Base-by-base conservation (phyloP, 1,284 basidiomycete genomes). In the Cutaneotrichosporon sp. region DNA sequence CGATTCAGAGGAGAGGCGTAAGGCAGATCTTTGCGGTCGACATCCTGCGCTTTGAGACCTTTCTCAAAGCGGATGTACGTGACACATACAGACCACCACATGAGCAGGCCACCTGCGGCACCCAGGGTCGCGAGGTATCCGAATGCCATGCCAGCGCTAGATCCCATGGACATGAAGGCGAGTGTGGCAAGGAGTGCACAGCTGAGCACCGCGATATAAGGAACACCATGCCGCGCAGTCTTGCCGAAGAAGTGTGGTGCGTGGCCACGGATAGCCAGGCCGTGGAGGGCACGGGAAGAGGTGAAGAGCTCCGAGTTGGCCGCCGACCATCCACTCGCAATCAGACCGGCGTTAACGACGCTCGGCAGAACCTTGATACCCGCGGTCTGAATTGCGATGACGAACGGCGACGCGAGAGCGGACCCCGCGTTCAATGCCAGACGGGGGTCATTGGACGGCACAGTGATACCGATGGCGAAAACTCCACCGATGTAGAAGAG, bases 71-170 rank as follows among this genome's bases (percentile, higher is more conserved):
- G 59, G 31, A 66, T 50, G 49, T 64, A 64, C 20, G 61, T 61
- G 14, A 63, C 7, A 33, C 43, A 49, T 27, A 58, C 45, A 7
- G 51, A 46, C 67, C 87, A 85, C 90, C 90, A 93, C 14, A 86
- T 65, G 49, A 68, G 54, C 5, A 86, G 70, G 38, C 85, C 85
- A 5, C 80, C 78, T 16, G 61, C 61, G 14, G 66, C 52, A 14
- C 64, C 64, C 67, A 90, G 84, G 74, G 84, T 86, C 35, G 82
- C 69, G 61, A 91, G 84, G 84, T 86, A 90, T 20, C 74, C 72
- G 70, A 94, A 89, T 32, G 90, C 86, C 32, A 70, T 77, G 34
- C 84, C 84, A 8, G 85, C 80, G 46, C 80, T 81, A 35, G 67
- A 73, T 33, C 76, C 79, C 46, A 86, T 76, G 34, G 81, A 83